Base-by-base conservation (phyloP, 2,329 filamentous ascomycete species). In the Xylaria sp. region DNA sequence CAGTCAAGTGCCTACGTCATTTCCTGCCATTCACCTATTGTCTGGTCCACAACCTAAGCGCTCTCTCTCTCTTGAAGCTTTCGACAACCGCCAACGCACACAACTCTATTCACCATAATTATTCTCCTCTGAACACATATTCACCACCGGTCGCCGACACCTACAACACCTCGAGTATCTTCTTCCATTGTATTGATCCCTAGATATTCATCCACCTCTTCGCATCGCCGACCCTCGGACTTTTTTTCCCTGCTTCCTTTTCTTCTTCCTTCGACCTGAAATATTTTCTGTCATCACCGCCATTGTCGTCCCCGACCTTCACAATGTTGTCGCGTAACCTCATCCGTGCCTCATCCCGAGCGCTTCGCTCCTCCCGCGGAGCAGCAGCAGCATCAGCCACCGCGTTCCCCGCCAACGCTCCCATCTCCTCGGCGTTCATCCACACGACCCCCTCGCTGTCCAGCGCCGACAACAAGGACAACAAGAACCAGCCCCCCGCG, bases 401-500 rank as follows among this genome's bases (percentile, higher is more conserved):
- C 26, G 52, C 60, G 22, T 60, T 58, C 37, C 65, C 59, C 57
- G 16, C 58, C 17, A 54, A 52, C 38, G 13, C 54, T 13, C 58
- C 53, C 49, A 46, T 56, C n/a, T 39, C 47, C 20, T 45, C 57
- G 6, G 56, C 63, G 22, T 59, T 57, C 55, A 50, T 71, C 0
- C 67, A 68, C 56, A 69, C 66, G 42, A 64, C 63, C 46, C 55
- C 62, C 18, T 56, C 57, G 44, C 50, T 66, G 8, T 56, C 54
- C 48, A 62, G 59, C 18, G 58, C 63, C 17, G 52, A 62, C 52
- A 68, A 61, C 51, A 66, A 68, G 44, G 58, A 69, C 59, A 67
- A 66, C 54, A 64, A 63, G 49, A 53, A 57, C 26, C 42, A 63
- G n/a, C 37, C 59, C 5, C 60, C 63, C 18, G 39, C 59, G 7